Evolutionary conservation across 352 stramenopile species (phyloP).

Genomic region (Phytophthora tentaculata): DNA sequence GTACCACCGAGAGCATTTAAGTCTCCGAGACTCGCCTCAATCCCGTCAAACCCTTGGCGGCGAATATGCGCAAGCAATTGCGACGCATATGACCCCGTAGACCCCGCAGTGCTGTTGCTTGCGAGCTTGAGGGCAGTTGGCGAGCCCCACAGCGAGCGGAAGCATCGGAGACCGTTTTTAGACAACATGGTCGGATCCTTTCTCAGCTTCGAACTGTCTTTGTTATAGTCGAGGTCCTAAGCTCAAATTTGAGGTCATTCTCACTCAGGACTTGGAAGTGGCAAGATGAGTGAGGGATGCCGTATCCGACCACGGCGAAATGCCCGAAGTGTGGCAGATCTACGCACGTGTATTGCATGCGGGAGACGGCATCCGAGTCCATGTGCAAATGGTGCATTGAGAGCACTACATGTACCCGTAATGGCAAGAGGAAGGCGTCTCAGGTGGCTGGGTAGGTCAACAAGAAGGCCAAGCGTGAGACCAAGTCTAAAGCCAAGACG

Average conservation of each 20-base stretch:
- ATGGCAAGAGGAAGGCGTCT: background rate
- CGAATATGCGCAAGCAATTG: constrained; percentile 47
- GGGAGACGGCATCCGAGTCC: no score
- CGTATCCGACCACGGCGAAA: no score
- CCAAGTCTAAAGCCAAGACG: background rate
- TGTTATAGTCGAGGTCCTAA: constrained; percentile 1
- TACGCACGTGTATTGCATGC: no score
- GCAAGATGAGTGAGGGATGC: constrained; percentile 3
- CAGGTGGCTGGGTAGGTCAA: background rate
- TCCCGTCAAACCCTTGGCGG: constrained; percentile 62
- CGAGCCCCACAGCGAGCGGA: constrained; percentile 68
- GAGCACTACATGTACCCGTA: background rate
- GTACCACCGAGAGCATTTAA: constrained; percentile 57
- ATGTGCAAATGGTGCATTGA: background rate
- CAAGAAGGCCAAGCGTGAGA: background rate
- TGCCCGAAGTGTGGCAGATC: no score
- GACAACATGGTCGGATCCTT: constrained; percentile 20
- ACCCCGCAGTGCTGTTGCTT: constrained; percentile 6
- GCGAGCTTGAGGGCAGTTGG: constrained; percentile 42
- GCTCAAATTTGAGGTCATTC: no score
- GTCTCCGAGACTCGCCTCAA: constrained; percentile 76
- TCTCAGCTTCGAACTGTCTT: constrained; percentile 18
- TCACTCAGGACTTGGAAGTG: background rate
- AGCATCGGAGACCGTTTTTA: constrained; percentile 44
- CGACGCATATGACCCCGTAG: constrained; percentile 35